These are phyloP conservation scores for Penicillium coprophilum DNA, from an alignment of 495 filamentous ascomycete species.

Conservation along the genomic window DNA sequence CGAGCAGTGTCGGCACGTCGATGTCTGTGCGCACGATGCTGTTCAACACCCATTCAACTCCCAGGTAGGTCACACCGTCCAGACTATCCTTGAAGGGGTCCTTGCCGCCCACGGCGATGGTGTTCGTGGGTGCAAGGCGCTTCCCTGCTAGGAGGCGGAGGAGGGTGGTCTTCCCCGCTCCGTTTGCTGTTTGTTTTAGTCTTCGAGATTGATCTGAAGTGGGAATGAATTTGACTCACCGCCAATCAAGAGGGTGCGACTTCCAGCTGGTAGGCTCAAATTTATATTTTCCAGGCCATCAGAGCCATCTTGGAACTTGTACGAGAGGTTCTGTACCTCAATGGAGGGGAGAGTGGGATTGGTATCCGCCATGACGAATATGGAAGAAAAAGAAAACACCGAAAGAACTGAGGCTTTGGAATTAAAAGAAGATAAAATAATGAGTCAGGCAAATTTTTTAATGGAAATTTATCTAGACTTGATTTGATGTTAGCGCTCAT, in stretches of 20 bases:
- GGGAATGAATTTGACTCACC: constrained; percentile 47
- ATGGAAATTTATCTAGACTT: background rate
- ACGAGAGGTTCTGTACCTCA: constrained; percentile 72
- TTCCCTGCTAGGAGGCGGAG: constrained; percentile 90
- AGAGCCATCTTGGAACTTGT: constrained; percentile 81
- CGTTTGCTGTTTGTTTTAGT: constrained; percentile 64
- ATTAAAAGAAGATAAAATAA: background rate
- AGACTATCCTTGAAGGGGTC: constrained; percentile 89
- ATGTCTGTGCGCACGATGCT: constrained; percentile 94
- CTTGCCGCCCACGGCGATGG: constrained; percentile 71
- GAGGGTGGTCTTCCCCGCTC: constrained; percentile 95
- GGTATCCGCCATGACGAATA: constrained; percentile 20
- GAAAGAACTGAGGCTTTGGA: background rate
- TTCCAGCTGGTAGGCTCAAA: constrained; percentile 75
- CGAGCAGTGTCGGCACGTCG: constrained; percentile 78
- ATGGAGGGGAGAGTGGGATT: constrained; percentile 52
- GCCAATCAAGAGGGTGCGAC: constrained; percentile 89
- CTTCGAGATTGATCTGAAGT: background rate
- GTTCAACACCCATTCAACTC: constrained; percentile 98
- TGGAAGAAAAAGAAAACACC: background rate
- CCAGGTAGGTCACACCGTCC: constrained; percentile 94
- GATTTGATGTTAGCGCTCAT: constrained; percentile 4
- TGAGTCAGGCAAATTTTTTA: constrained; percentile 7
- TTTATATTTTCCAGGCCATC: constrained; percentile 68
- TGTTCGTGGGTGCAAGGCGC: constrained; percentile 74